A percentile compares a stretch with the other conserved stretches of the same genome.
phyloP scores from a whole-genome alignment of 805 yeast species.

The Suhomyces sp. region DNA sequence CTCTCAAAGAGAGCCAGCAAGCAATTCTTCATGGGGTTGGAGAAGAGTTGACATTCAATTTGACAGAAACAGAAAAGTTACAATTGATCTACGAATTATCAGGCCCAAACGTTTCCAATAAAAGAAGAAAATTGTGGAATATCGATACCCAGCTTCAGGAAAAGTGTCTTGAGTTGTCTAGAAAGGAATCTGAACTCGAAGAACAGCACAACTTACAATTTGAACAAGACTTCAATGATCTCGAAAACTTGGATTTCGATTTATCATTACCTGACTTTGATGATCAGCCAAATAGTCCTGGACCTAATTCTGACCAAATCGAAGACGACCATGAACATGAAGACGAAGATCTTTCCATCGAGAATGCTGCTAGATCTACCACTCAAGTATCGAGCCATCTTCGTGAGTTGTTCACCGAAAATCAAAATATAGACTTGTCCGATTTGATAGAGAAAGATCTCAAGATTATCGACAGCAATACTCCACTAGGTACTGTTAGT shows the following conservation, averaged over 20 bases:
- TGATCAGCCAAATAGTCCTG: conserved; percentile 11
- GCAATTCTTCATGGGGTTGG: conserved; percentile 18
- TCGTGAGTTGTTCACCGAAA: conserved; percentile 28
- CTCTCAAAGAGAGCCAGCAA: conserved; percentile 29
- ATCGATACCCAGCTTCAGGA: conserved; percentile 29
- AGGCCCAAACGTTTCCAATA: conserved; percentile 21
- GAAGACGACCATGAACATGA: conserved; percentile 14
- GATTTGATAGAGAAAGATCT: conserved; percentile 41
- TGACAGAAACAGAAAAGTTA: conserved; percentile 32
- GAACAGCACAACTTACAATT: conserved; percentile 18
- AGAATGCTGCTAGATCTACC: conserved; percentile 47
- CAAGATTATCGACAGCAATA: conserved; percentile 11
- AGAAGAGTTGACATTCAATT: conserved; percentile 23
- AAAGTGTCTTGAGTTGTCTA: conserved; percentile 27
- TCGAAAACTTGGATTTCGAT: conserved; percentile 24
- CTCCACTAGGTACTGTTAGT: conserved; percentile 21
- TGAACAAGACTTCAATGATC: conserved; percentile 12
- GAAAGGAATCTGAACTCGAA: conserved; percentile 19
- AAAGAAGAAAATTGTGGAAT: conserved; percentile 30
- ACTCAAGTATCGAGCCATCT: conserved; percentile 51
- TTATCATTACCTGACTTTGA: conserved; percentile 26
- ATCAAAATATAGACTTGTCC: conserved; percentile 28
- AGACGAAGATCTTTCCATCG: conserved; percentile 19
- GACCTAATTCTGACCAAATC: conserved; percentile 7
- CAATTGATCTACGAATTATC: conserved; percentile 34